Percentiles rank a stretch among this genome's conserved stretches.
These are phyloP conservation scores for Neovahlkampfia damariscottae DNA, from an alignment of 78 protist species.

Conservation along the genomic window DNA sequence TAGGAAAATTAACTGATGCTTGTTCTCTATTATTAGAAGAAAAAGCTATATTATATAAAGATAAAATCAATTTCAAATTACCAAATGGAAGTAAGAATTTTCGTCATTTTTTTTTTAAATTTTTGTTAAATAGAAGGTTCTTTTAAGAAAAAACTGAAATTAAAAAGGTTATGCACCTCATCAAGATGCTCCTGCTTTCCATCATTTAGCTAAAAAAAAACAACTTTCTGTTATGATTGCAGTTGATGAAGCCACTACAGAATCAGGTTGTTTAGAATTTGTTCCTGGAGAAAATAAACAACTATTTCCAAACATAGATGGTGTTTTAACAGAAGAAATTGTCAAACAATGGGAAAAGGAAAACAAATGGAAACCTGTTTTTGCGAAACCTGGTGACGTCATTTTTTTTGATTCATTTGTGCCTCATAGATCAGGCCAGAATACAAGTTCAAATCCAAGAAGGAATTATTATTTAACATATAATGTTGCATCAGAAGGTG, in stretches of 20 bases:
- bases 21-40: conserved; percentile 15
- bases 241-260: background rate
- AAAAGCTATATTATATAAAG: conserved; percentile 30
- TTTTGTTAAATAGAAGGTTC: too few relatives aligned
- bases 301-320: background rate
- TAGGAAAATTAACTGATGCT: background rate
- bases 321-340: background rate
- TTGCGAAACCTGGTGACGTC: conserved; percentile 25
- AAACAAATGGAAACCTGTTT: conserved; percentile 4
- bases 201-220: conserved; percentile 7
- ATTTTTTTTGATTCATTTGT: conserved; percentile 23
- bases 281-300: conserved; percentile 11
- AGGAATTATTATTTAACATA: conserved; percentile 20
- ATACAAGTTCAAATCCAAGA: background rate
- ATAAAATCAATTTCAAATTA: conserved; percentile 36
- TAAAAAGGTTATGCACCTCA: conserved; percentile 32
- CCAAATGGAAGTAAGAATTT: conserved; percentile 28
- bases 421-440: conserved; percentile 29
- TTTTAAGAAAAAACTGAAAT: too few relatives aligned
- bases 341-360: background rate
- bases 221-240: conserved; percentile 12
- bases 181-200: conserved; percentile 26
- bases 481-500: conserved; percentile 26
- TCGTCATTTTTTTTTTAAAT: too few relatives aligned
- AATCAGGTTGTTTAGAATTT: conserved; percentile 12